Evolutionary conservation across 768 basidiomycete species (phyloP), one percentile per base, ranked within the genome.

Genomic region (Collybiopsis luxurians): DNA sequence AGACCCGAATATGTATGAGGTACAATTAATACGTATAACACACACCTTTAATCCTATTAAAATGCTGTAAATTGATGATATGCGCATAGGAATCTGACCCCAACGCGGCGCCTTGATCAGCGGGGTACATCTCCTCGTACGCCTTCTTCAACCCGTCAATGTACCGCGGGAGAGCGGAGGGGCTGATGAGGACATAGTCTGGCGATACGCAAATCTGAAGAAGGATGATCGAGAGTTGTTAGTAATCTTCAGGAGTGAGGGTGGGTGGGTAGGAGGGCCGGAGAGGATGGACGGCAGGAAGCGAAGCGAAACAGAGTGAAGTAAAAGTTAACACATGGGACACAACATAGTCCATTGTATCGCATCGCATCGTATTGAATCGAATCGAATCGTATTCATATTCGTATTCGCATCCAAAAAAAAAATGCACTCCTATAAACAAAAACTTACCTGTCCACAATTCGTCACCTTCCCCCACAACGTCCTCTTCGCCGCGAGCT

Each of bases 381-480:
- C n/a, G 11, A 48, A 28, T 27, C n/a, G 17, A 19, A 10, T 6
- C 6, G 11, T 31, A 48, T n/a, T 5, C n/a, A n/a, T n/a, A 42
- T 13, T 17, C 15, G 13, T 31, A 36, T 21, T 15, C 19, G 27
- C 13, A 9, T 15, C 6, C 21, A 50, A 17, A 7, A 48, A 28
- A n/a, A 28, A 24, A 11, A 3, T 24, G 13, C 31, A 34, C n/a
- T n/a, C n/a, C n/a, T 31, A 48, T 48, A 10, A 30, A 10, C 23
- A 47, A 12, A 4, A 12, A 36, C 50, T 36, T 34, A 51, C 50
- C 23, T 92, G 82, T 2, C 92, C 92, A 0, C 82, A 83, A 61
- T 95, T 95, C 36, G 78, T 70, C 46, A 74, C 71, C 63, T 91
- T 91, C n/a, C 90, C 90, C 89, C 90, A 93, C 34, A 92, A 67